Base-by-base conservation (phyloP, 768 basidiomycete species). In the Leucocoprinus birnbaumii region DNA sequence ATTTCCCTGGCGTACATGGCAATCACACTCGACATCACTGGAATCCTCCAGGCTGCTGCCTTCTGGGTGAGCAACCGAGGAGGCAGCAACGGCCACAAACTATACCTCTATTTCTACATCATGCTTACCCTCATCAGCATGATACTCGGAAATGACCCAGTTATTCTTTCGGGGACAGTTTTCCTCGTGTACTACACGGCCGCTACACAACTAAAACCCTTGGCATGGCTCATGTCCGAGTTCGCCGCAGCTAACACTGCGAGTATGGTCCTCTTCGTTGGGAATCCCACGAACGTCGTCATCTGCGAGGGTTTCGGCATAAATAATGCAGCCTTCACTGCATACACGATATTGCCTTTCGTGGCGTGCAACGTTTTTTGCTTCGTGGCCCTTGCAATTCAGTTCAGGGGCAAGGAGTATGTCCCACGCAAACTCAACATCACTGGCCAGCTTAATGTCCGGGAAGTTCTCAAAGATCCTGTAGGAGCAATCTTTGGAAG, bases 261-360 rank as follows among this genome's bases (percentile, higher is more conserved):
- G 7, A 84, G 81, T 59, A 84, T 86, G 79, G 80, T 82, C 21
- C 65, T 85, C 0, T 91, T 97, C 47, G 87, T 93, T 2, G 89
- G 89, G 0, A 98, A 98, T 65, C 93, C 91, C 1, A 98, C 96
- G 1, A 98, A 98, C 63, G 86, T 97, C 19, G 89, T 98, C 45
- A 84, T 97, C 21, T 89, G 91, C 48, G 92, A 91, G 51, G 91
- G 92, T 0, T 94, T 97, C 66, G 65, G 73, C 3, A 77, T 96
- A 44, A 86, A 88, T 47, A 90, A 91, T 59, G 80, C 82, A 8
- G 82, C 83, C 0, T 94, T 89, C 69, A 90, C 89, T 0, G 89
- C 87, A 0, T 93, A 93, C 70, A 83, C 88, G 14, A 86, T 91
- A 47, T 72, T 95, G 11, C 92, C 94, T 0, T 89, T 93, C 62